phyloP scores from a whole-genome alignment of 306 rosid species.

The Purshia tridentata region DNA sequence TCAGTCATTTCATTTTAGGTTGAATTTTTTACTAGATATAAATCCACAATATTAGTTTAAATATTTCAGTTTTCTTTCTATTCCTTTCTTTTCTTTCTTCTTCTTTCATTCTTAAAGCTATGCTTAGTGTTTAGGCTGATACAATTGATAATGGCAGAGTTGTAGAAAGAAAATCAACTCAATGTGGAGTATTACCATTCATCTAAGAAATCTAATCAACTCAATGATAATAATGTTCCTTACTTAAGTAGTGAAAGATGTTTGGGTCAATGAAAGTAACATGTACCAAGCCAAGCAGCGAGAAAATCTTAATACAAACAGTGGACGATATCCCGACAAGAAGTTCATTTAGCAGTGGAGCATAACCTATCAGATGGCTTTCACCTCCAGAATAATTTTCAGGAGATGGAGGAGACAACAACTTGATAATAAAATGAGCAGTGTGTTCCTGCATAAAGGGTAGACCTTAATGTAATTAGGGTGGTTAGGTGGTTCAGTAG shows the following conservation, averaged over 20 bases:
- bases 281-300: constrained; percentile 90
- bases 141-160: no score
- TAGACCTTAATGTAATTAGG: constrained; percentile 8
- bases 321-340: constrained; percentile 74
- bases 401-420: constrained; percentile 81
- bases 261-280: constrained; percentile 9
- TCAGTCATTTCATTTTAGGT: background rate
- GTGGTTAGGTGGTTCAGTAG: background rate
- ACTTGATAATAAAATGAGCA: constrained; percentile 72
- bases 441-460: constrained; percentile 81
- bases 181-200: no score
- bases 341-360: constrained; percentile 72
- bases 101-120: background rate
- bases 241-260: background rate
- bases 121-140: background rate
- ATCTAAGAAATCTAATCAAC: no score
- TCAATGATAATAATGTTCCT: no score
- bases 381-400: constrained; percentile 52
- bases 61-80: no score
- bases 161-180: background rate
- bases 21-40: background rate
- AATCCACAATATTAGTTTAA: no score
- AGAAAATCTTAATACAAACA: constrained; percentile 81
- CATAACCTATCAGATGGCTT: constrained; percentile 68
- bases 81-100: no score